Evolutionary conservation across 1,284 basidiomycete genomes (phyloP).

Genomic region (Trametes sp.): DNA sequence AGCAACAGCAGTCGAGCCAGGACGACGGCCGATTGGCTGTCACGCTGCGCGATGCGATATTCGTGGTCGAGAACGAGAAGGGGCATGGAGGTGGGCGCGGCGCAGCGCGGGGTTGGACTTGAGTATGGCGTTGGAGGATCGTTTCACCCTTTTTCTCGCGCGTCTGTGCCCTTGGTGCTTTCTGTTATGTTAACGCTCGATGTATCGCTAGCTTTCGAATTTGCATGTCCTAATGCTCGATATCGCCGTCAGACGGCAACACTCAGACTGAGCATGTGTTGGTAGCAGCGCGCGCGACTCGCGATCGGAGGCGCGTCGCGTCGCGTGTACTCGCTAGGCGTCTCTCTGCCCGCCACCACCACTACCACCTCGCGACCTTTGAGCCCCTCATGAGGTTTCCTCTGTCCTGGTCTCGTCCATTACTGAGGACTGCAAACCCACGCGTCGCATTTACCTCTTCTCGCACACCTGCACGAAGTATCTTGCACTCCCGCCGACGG

Average conservation of each 20-base stretch:
- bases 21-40: constrained; percentile 63
- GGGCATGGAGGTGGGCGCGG: constrained; percentile 82
- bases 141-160: neutral
- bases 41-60: constrained; percentile 80
- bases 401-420: constrained; percentile 3
- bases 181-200: constrained; percentile 3
- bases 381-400: constrained; percentile 12
- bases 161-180: neutral
- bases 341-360: neutral
- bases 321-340: neutral
- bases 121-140: constrained; percentile 13
- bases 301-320: constrained; percentile 1
- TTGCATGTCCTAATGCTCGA: neutral
- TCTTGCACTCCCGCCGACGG: neutral
- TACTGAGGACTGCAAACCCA: neutral
- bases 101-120: constrained; percentile 74
- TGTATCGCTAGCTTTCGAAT: constrained; percentile 30
- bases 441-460: neutral
- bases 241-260: too few relatives aligned
- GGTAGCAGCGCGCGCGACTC: too few relatives aligned
- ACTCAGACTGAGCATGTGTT: too few relatives aligned
- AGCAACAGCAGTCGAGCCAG: constrained; percentile 51
- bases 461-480: neutral
- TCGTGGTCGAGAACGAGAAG: constrained; percentile 78
- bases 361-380: neutral